These are phyloP conservation scores for Magnaporthiopsis incrustans DNA, from an alignment of 2,329 filamentous ascomycete species.

Conservation along the genomic window DNA sequence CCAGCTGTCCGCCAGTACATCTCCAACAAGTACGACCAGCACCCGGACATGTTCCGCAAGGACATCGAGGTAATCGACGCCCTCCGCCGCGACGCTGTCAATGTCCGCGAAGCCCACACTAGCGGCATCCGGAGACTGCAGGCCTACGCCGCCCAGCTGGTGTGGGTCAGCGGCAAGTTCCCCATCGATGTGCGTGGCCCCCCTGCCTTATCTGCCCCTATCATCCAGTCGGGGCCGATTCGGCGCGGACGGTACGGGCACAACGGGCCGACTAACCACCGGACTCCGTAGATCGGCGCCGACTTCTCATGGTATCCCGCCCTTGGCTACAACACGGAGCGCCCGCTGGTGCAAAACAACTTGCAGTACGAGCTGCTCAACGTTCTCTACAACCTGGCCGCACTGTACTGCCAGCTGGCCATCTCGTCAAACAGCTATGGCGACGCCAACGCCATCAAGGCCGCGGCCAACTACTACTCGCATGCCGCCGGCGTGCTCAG, in stretches of 20 bases:
- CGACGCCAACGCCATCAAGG: conserved; percentile 69
- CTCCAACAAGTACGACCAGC: conserved; percentile 96
- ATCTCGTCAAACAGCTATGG: conserved; percentile 64
- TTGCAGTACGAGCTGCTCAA: conserved; percentile 83
- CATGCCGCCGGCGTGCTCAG: conserved; percentile 75
- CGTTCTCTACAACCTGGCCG: conserved; percentile 84
- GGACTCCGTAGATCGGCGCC: conserved; percentile 62
- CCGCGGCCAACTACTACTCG: conserved; percentile 84
- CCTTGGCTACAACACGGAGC: conserved; percentile 78
- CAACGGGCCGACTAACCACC: background rate
- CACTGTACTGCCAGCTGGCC: conserved; percentile 88
- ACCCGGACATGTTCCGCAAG: conserved; percentile 89
- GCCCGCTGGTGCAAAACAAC: conserved; percentile 59
- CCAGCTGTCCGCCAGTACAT: conserved; percentile 90
- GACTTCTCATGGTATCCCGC: conserved; percentile 97
- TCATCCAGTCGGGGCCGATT: background rate
- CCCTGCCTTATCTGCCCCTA: background rate
- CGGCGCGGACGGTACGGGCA: background rate
- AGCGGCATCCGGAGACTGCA: conserved; percentile 86
- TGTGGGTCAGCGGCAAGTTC: conserved; percentile 92
- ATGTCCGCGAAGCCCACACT: conserved; percentile 77
- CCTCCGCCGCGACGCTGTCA: conserved; percentile 77
- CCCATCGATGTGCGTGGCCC: conserved; percentile 65
- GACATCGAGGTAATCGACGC: conserved; percentile 80
- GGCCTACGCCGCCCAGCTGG: conserved; percentile 82